phyloP scores from a whole-genome alignment of 306 rosid genomes.

The Malus orientalis region DNA sequence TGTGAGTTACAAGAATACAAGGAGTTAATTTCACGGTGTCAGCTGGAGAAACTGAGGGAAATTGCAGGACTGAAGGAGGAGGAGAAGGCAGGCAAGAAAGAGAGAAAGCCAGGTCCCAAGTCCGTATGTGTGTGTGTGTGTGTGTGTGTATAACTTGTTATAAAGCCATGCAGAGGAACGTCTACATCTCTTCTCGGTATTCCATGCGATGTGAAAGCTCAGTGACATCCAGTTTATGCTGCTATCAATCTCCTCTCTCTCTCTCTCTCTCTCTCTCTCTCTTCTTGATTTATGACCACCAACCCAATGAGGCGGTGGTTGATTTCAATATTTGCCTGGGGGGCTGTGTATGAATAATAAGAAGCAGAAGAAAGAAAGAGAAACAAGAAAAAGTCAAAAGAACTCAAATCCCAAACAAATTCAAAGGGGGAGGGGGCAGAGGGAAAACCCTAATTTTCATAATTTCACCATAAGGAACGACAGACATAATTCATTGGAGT shows the following conservation, averaged over 20 bases:
- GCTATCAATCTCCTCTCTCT: background rate
- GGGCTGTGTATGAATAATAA: background rate
- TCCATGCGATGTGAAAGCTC: slow-evolving; percentile 25
- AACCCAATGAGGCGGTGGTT: background rate
- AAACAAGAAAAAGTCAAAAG: slow-evolving; percentile 9
- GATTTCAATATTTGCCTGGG: slow-evolving; percentile 4
- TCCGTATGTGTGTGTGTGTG: too few species aligned
- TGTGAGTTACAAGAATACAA: background rate
- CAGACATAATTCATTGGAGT: background rate
- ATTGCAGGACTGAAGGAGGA: background rate
- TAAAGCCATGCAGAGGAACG: background rate
- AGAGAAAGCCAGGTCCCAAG: background rate
- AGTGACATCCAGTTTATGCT: slow-evolving; percentile 16
- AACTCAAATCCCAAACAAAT: slow-evolving; percentile 12
- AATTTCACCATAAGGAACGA: slow-evolving; percentile 18
- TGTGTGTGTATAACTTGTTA: background rate
- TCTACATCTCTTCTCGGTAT: slow-evolving; percentile 13
- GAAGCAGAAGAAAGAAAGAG: background rate
- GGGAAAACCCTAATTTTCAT: background rate
- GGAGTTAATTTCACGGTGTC: background rate
- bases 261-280: background rate
- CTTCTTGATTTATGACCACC: background rate
- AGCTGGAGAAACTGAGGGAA: background rate
- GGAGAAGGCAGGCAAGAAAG: background rate
- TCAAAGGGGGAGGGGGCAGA: background rate